phyloP scores from a whole-genome alignment of 2,329 filamentous ascomycete genomes.

The Nannizziopsis barbatae region DNA sequence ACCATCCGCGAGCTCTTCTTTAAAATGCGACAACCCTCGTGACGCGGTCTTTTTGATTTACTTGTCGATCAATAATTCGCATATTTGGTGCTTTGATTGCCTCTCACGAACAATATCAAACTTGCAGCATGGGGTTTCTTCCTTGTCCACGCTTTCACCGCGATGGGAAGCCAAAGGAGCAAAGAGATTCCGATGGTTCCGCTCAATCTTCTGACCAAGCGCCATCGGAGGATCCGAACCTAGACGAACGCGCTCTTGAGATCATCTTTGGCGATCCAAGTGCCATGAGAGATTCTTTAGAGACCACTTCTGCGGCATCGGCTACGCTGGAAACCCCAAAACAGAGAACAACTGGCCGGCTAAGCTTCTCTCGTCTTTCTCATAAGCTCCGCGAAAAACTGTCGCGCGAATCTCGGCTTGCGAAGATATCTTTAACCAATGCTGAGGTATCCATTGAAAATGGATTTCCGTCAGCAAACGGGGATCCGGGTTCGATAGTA shows the following conservation, averaged over 20 bases:
- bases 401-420: constrained; percentile 23
- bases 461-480: constrained; percentile 3
- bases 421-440: constrained; percentile 12
- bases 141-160: constrained; percentile 12
- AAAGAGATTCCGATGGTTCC: background rate
- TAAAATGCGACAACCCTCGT: too few relatives aligned
- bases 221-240: background rate
- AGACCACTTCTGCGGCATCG: background rate
- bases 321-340: background rate
- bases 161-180: background rate
- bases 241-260: constrained; percentile 10
- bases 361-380: constrained; percentile 18
- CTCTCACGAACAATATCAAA: too few relatives aligned
- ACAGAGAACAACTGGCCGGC: background rate
- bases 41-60: background rate
- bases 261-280: constrained; percentile 11
- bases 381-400: constrained; percentile 25
- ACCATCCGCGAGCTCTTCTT: too few relatives aligned
- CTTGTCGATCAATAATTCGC: background rate
- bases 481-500: background rate
- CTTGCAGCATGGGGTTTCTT: constrained; percentile 12
- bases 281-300: background rate
- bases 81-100: background rate
- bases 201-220: background rate
- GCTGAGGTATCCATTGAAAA: constrained; percentile 12